phyloP scores from a whole-genome alignment of 352 stramenopile species.

The Ophiocytium majus region DNA sequence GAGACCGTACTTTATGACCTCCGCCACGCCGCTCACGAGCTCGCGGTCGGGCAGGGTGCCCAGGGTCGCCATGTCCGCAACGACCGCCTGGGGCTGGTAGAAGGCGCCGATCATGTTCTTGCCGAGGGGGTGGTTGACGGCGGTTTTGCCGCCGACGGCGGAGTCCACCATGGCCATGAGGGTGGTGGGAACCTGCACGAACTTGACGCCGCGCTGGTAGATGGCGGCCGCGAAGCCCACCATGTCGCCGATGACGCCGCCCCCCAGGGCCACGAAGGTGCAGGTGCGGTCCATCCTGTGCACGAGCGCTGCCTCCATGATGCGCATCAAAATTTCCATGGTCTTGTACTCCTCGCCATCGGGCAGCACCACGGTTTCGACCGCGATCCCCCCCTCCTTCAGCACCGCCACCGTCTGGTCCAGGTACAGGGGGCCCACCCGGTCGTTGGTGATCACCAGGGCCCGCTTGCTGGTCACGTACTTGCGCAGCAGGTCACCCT shows the following conservation, averaged over 20 bases:
- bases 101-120: slow-evolving; percentile 98
- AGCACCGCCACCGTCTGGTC: slow-evolving; percentile 39
- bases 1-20: slow-evolving; percentile 96
- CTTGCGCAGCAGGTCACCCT: slow-evolving; percentile 46
- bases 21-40: slow-evolving; percentile 79
- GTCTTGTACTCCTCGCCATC: slow-evolving; percentile 60
- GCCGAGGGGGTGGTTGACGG: slow-evolving; percentile 72
- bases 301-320: slow-evolving; percentile 72
- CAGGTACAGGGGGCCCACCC: slow-evolving; percentile 52
- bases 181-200: slow-evolving; percentile 89
- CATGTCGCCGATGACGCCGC: slow-evolving; percentile 96
- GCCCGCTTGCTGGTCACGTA: slow-evolving; percentile 56
- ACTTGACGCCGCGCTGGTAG: slow-evolving; percentile 90
- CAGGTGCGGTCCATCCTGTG: slow-evolving; percentile 68
- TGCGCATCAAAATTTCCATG: slow-evolving; percentile 57
- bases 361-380: slow-evolving; percentile 56
- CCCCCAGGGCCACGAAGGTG: slow-evolving; percentile 81
- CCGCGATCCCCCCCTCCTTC: slow-evolving; percentile 40
- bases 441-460: slow-evolving; percentile 60
- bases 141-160: slow-evolving; percentile 95
- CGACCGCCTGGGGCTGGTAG: slow-evolving; percentile 94
- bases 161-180: slow-evolving; percentile 98
- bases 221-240: slow-evolving; percentile 94
- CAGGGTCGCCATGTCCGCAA: slow-evolving; percentile 88
- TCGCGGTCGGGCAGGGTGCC: slow-evolving; percentile 91